Base-by-base conservation (phyloP, 441 rosid species). In the Populus hybrid region DNA sequence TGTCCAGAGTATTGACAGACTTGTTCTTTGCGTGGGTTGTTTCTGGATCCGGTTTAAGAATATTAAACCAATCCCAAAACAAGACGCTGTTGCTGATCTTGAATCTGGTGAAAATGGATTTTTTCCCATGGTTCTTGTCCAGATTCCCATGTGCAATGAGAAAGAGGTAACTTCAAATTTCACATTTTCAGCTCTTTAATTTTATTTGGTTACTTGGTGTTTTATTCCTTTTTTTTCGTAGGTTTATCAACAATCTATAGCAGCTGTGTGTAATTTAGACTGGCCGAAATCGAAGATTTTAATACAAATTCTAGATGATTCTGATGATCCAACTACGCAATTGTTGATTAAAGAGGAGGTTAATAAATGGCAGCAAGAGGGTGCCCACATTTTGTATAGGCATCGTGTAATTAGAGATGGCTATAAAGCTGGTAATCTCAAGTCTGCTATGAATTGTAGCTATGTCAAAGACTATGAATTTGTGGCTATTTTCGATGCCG, bases 81-180 rank as follows among this genome's bases (percentile, higher is more conserved):
- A 74, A 3, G 85, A 79, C 40, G 66, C 82, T 4, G 28, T 77
- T 56, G 64, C 84, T 8, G 99, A 93, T 83, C 88, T 89, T 33
- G 99, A 93, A 80, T 81, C 93, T 31, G 96, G 97, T 4, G 86
- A 88, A 23, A 68, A 77, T 33, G 94, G 92, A 28, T 82, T 69
- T 76, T 91, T 88, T 75, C 99, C 99, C 1, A 92, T 90, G 98
- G 94, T 95, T 66, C 95, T 95, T 40, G 90, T 95, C 53, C 99
- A 95, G 86, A 93, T 95, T 80, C 99, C 99, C 53, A 95, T 95
- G 99, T 93, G 99, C 64, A 95, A 95, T 36, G 99, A 95, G 74
- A 92, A 86, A 79, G 99, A 95, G 98, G 99, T 94, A 85, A 66
- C 16, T 24, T 72, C 0, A 6, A 29, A 26, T 50, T 73, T 33